phyloP scores from a whole-genome alignment of 129 eudicot genomes.

The Flaveria sonorensis region DNA sequence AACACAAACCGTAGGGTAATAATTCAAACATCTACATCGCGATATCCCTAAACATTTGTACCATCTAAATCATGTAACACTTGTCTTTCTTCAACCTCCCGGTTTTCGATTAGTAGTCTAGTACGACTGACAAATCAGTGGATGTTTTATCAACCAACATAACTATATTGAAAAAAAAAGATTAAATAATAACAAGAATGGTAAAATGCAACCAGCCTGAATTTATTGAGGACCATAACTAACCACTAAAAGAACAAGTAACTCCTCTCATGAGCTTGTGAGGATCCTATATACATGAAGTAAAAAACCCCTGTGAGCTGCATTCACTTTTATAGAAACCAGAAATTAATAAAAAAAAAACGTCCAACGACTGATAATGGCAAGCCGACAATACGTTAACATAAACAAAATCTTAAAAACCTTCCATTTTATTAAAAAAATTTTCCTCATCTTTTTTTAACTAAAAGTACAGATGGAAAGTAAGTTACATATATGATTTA shows the following conservation, averaged over 20 bases:
- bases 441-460: background rate
- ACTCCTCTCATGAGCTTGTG: slow-evolving; percentile 26
- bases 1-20: background rate
- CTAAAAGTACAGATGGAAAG: slow-evolving; percentile 4
- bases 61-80: slow-evolving; percentile 6
- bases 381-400: background rate
- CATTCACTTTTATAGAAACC: slow-evolving; percentile 26
- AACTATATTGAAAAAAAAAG: background rate
- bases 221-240: slow-evolving; percentile 35
- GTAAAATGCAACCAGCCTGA: slow-evolving; percentile 13
- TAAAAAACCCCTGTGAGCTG: slow-evolving; percentile 38
- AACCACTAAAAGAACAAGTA: slow-evolving; percentile 16
- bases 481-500: too few relatives aligned
- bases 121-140: slow-evolving; percentile 3
- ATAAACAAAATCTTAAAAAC: slow-evolving; percentile 17
- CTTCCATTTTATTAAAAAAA: background rate
- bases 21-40: slow-evolving; percentile 5
- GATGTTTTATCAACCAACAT: slow-evolving; percentile 6
- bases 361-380: slow-evolving; percentile 17
- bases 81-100: background rate
- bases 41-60: slow-evolving; percentile 1
- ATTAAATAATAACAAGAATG: background rate
- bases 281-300: slow-evolving; percentile 23
- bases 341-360: background rate
- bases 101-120: background rate